A percentile compares a stretch with the other conserved stretches of the same genome.
Evolutionary conservation across 2,329 filamentous ascomycete species (phyloP).

Genomic region (Fonsecaea erecta): DNA sequence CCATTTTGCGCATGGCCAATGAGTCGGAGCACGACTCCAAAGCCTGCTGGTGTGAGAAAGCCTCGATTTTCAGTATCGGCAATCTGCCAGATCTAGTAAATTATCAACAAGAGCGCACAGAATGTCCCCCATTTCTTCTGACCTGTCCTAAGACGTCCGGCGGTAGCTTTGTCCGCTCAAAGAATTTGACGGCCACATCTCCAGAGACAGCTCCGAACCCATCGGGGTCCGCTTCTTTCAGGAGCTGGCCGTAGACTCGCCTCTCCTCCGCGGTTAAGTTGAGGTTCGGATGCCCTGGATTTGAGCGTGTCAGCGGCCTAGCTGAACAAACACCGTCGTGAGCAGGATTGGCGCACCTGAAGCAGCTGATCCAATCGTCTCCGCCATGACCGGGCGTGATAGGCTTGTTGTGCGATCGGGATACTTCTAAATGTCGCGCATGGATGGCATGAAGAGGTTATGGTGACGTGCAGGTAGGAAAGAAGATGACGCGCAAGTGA

Average conservation of each 20-base stretch:
- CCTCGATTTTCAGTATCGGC: constrained; percentile 96
- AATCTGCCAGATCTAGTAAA: constrained; percentile 91
- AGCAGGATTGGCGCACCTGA: constrained; percentile 30
- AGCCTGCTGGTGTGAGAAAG: constrained; percentile 88
- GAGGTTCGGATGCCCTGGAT: constrained; percentile 64
- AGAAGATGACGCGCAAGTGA: neutral
- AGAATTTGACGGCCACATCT: constrained; percentile 95
- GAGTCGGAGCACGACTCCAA: constrained; percentile 87
- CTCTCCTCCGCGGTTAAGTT: constrained; percentile 93
- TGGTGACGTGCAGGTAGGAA: neutral
- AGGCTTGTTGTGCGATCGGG: constrained; percentile 7
- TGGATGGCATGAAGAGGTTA: constrained; percentile 8
- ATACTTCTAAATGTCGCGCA: constrained; percentile 14
- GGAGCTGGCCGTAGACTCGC: constrained; percentile 88
- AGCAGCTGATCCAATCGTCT: constrained; percentile 35
- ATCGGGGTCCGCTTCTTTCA: constrained; percentile 89
- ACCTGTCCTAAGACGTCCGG: constrained; percentile 87
- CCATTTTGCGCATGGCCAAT: constrained; percentile 95
- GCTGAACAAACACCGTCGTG: neutral
- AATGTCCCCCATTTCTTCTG: constrained; percentile 41
- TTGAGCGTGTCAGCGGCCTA: constrained; percentile 13
- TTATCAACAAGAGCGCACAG: constrained; percentile 13
- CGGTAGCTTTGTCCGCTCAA: constrained; percentile 90
- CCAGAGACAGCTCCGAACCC: constrained; percentile 92
- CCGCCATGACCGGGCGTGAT: constrained; percentile 30